Percentiles rank a stretch among this genome's conserved stretches.
phyloP scores from a whole-genome alignment of 83 land plant genomes.

The Picea abies region DNA sequence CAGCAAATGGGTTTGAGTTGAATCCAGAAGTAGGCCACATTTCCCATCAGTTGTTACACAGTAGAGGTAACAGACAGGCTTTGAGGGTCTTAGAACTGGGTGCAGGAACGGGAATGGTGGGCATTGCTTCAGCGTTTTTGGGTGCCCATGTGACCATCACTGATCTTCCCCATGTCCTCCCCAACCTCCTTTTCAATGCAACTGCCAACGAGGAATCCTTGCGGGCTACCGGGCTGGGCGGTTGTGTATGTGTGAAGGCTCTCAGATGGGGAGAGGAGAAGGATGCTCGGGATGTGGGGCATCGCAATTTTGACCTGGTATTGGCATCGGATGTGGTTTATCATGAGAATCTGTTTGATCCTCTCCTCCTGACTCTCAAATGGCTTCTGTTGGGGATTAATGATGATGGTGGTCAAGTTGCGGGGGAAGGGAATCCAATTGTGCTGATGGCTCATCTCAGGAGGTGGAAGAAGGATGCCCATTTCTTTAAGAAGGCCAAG shows the following conservation, averaged over 20 bases:
- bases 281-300: slow-evolving; percentile 36
- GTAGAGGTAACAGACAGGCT: neutral
- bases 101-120: slow-evolving; percentile 97
- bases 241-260: slow-evolving; percentile 43
- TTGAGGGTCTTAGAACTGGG: slow-evolving; percentile 88
- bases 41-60: slow-evolving; percentile 15
- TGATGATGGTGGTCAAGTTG: slow-evolving; percentile 5
- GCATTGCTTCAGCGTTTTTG: slow-evolving; percentile 75
- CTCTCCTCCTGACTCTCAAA: slow-evolving; percentile 69
- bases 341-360: slow-evolving; percentile 76
- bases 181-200: slow-evolving; percentile 73
- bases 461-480: slow-evolving; percentile 95
- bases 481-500: slow-evolving; percentile 83
- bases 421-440: slow-evolving; percentile 20
- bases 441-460: slow-evolving; percentile 86
- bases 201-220: slow-evolving; percentile 35
- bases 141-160: slow-evolving; percentile 76
- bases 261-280: slow-evolving; percentile 80
- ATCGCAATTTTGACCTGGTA: slow-evolving; percentile 49
- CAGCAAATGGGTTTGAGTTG: neutral
- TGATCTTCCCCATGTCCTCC: slow-evolving; percentile 85
- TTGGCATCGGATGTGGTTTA: slow-evolving; percentile 92
- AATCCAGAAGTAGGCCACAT: neutral
- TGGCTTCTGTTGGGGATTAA: slow-evolving; percentile 26
- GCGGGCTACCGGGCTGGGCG: slow-evolving; percentile 35